Conservation (phyloP, 768 basidiomycete genomes). For the Suillus tomentosus region DNA sequence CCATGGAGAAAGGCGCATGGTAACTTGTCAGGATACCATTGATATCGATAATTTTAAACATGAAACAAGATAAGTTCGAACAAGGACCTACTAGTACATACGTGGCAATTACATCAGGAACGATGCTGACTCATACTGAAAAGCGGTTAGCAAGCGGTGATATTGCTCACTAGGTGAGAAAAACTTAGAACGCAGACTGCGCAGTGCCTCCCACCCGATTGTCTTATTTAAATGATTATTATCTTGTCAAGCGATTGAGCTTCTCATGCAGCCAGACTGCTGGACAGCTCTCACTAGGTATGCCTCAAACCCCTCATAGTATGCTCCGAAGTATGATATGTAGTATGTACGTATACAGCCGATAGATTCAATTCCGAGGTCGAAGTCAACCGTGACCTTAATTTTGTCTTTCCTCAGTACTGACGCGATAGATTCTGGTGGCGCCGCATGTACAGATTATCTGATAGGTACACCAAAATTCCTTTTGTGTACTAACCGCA, state of each 20-base stretch:
- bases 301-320: neutral
- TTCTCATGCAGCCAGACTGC: too few species aligned
- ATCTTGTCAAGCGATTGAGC: neutral
- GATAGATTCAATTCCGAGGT: neutral
- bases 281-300: neutral
- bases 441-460: too few species aligned
- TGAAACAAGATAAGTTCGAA: neutral
- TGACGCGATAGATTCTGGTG: too few species aligned
- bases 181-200: neutral
- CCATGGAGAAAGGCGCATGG: neutral
- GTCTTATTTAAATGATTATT: neutral
- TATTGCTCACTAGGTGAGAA: neutral
- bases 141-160: neutral
- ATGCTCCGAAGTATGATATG: too few species aligned
- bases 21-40: neutral
- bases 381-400: neutral
- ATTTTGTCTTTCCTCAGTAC: neutral
- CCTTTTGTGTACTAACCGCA: neutral
- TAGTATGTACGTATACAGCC: too few species aligned
- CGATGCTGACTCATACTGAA: neutral
- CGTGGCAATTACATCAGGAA: neutral
- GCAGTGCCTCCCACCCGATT: neutral
- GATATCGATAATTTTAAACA: slow-evolving; percentile 3
- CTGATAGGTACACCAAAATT: too few species aligned
- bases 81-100: neutral